Evolutionary conservation across 2,329 filamentous ascomycete species (phyloP), one percentile per base, ranked within the genome.

Genomic region (Bipolaris zeicola): DNA sequence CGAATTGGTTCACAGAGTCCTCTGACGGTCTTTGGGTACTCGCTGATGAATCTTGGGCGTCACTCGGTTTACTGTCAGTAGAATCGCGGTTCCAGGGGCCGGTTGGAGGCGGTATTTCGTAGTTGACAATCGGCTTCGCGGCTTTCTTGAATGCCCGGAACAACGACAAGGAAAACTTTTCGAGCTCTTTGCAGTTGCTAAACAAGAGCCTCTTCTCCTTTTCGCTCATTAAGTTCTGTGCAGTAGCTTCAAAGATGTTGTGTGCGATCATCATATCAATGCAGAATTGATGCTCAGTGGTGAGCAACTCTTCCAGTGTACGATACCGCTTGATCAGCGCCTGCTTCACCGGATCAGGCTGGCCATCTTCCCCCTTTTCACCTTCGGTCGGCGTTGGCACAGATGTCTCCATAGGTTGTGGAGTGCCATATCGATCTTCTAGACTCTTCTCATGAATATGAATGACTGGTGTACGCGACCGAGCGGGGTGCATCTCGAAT

Each of bases 231-330:
- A 92, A 87, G 7, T 91, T 87, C 53, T 90, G 87, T 1, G 92
- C 91, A 0, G 95, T 98, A 41, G 91, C 92, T 76, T 96, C 96
- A 82, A 98, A 99, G 52, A 99, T 98, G 71, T 98, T 93, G 70
- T 96, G 92, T 2, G 96, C 89, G 50, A 99, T 94, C 73, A 93
- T 96, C 91, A 99, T 94, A 74, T 99, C 95, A 62, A 92, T 87
- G 54, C 96, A 88, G 76, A 96, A 98, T 5, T 89, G 88, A 45
- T 92, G 88, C 73, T 99, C 95, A 0, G 95, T 99, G 69, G 97
- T 92, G 43, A 97, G 85, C 36, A 99, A 81, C 76, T 99, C 95
- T 71, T 94, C 93, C 68, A 98, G 89, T 45, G 96, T 87, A 72
- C 96, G 87, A 52, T 89, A 87, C 18, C 95, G 89, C 72, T 94